A percentile compares a stretch with the other conserved stretches of the same genome.
Evolutionary conservation across 2,329 filamentous ascomycete species (phyloP).

Genomic region (Botrytis sinoallii): DNA sequence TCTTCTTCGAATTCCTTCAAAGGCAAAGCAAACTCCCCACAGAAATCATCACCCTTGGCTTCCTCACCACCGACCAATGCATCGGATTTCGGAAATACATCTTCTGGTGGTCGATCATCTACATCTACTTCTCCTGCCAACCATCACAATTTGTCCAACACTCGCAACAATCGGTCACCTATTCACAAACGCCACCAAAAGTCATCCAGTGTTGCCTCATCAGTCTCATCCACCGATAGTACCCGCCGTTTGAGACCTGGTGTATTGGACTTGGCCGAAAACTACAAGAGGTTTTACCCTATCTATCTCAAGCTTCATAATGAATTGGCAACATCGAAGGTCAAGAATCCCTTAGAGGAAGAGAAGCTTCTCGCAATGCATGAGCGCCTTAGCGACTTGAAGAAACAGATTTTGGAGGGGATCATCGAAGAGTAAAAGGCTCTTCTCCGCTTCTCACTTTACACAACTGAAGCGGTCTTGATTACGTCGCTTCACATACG

Average conservation of each 20-base stretch:
- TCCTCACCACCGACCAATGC: constrained; percentile 64
- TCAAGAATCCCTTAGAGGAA: constrained; percentile 52
- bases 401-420: constrained; percentile 49
- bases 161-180: constrained; percentile 31
- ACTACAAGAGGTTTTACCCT: constrained; percentile 55
- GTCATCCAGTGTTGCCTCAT: constrained; percentile 34
- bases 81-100: constrained; percentile 53
- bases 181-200: constrained; percentile 37
- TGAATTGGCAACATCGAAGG: constrained; percentile 45
- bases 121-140: constrained; percentile 31
- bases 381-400: constrained; percentile 52
- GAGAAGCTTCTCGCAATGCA: constrained; percentile 53
- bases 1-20: constrained; percentile 39
- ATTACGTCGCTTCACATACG: neutral
- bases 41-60: constrained; percentile 63
- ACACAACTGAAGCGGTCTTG: neutral
- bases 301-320: constrained; percentile 56
- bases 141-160: constrained; percentile 17
- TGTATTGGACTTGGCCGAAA: constrained; percentile 51
- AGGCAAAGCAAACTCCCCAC: constrained; percentile 53
- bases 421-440: constrained; percentile 25
- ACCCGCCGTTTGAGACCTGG: constrained; percentile 44
- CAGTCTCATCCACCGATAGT: constrained; percentile 31
- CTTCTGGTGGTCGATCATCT: constrained; percentile 30
- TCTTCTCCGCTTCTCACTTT: neutral